These are phyloP conservation scores for Ophiostoma sp. DNA, from an alignment of 2,329 filamentous ascomycete genomes.

Conservation along the genomic window DNA sequence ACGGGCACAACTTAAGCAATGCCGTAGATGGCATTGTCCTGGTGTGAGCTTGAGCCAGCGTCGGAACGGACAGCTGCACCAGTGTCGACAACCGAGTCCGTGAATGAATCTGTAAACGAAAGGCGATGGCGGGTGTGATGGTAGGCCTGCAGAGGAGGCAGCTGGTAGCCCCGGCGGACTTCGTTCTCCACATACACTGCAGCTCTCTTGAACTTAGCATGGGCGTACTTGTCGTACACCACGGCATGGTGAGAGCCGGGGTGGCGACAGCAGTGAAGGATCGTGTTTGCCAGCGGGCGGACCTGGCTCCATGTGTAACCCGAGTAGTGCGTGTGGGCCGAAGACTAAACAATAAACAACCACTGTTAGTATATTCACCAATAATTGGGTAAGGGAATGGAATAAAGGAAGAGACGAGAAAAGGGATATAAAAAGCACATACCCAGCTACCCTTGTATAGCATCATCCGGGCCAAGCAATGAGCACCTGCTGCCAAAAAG, in stretches of 20 bases:
- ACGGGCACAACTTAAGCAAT: background rate
- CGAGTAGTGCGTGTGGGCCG: constrained; percentile 86
- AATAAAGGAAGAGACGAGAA: constrained; percentile 37
- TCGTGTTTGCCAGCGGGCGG: constrained; percentile 70
- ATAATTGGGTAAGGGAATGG: background rate
- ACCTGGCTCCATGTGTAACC: constrained; percentile 89
- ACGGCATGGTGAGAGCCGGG: constrained; percentile 79
- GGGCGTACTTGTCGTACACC: constrained; percentile 88
- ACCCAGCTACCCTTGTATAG: constrained; percentile 93
- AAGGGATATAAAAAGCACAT: constrained; percentile 33
- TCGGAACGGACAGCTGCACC: background rate
- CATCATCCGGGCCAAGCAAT: constrained; percentile 87
- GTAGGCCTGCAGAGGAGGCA: constrained; percentile 42
- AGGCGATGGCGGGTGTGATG: constrained; percentile 19
- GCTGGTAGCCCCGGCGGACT: constrained; percentile 60
- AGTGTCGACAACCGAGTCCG: constrained; percentile 9
- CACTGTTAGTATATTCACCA: background rate
- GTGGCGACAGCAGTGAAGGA: constrained; percentile 84
- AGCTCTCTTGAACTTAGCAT: constrained; percentile 82
- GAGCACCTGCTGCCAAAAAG: constrained; percentile 86
- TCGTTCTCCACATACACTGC: constrained; percentile 77
- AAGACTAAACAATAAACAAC: constrained; percentile 48
- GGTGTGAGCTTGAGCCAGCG: background rate
- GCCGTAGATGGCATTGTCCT: background rate
- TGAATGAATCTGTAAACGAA: constrained; percentile 15